Conservation (phyloP, 2,329 filamentous ascomycete species). For the Pseudovirgaria hyperparasitica region DNA sequence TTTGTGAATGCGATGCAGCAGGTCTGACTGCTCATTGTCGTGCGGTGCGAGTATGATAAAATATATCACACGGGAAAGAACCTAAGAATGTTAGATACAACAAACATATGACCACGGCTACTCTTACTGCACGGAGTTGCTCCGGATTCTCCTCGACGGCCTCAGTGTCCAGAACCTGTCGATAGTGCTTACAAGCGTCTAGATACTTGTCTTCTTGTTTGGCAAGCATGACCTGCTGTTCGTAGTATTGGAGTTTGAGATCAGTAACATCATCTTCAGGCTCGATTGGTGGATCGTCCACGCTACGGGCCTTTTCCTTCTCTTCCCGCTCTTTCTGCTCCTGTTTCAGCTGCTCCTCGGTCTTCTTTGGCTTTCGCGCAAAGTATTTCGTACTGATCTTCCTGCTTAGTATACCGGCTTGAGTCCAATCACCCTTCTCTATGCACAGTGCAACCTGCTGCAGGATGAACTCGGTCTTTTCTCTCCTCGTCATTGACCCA, state of each 20-base stretch:
- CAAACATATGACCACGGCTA: neutral
- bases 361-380: constrained; percentile 80
- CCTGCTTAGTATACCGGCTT: constrained; percentile 82
- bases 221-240: constrained; percentile 88
- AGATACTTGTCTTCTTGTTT: constrained; percentile 98
- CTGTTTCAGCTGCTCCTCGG: constrained; percentile 77
- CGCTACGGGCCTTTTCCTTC: constrained; percentile 68
- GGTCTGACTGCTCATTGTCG: constrained; percentile 96
- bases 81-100: constrained; percentile 38
- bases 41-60: constrained; percentile 93
- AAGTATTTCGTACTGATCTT: constrained; percentile 97
- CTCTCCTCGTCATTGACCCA: constrained; percentile 89
- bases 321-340: constrained; percentile 75
- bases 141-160: constrained; percentile 81
- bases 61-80: constrained; percentile 90
- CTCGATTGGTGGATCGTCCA: constrained; percentile 64
- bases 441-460: constrained; percentile 93
- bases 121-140: constrained; percentile 70
- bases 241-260: constrained; percentile 89
- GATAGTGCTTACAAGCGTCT: constrained; percentile 95
- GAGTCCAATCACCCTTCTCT: constrained; percentile 89
- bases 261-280: constrained; percentile 86
- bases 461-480: constrained; percentile 98
- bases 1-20: constrained; percentile 82
- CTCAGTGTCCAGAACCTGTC: constrained; percentile 91